Evolutionary conservation across 2,329 filamentous ascomycete genomes (phyloP).

Genomic region (Byssochlamys sp.): DNA sequence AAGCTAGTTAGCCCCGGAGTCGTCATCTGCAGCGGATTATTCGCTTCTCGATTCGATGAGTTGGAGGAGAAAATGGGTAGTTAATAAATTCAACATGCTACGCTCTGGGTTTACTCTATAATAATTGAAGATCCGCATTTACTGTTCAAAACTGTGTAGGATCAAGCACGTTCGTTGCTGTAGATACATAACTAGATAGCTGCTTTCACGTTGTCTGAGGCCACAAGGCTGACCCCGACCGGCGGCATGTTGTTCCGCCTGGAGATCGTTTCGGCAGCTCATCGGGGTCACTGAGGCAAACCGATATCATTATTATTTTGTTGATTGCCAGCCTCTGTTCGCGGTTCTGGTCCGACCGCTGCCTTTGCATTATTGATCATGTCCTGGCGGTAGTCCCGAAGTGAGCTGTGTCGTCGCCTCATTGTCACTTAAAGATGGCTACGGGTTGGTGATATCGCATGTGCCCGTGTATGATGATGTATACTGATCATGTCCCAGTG

Average conservation of each 20-base stretch:
- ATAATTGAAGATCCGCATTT: too few species aligned
- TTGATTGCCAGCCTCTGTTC: background rate
- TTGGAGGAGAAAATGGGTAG: background rate
- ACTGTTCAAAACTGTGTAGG: too few species aligned
- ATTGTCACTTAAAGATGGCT: constrained; percentile 4
- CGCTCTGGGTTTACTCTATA: too few species aligned
- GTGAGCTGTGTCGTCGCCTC: background rate
- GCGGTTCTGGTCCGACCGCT: background rate
- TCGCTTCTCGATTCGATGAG: background rate
- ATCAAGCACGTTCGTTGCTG: too few species aligned
- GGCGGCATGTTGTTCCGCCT: background rate
- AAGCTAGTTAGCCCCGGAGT: background rate
- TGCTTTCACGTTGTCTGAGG: background rate
- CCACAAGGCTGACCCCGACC: background rate
- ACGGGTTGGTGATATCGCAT: constrained; percentile 4
- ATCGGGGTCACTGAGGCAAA: background rate
- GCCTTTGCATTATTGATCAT: background rate
- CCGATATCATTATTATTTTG: background rate
- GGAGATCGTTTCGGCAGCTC: background rate
- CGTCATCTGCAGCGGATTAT: background rate
- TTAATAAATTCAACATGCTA: background rate
- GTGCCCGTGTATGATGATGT: background rate
- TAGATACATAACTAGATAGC: background rate
- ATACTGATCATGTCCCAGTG: constrained; percentile 41
- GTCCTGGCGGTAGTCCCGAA: background rate